phyloP scores from a whole-genome alignment of 768 basidiomycete genomes.

The Russula dissimulans region DNA sequence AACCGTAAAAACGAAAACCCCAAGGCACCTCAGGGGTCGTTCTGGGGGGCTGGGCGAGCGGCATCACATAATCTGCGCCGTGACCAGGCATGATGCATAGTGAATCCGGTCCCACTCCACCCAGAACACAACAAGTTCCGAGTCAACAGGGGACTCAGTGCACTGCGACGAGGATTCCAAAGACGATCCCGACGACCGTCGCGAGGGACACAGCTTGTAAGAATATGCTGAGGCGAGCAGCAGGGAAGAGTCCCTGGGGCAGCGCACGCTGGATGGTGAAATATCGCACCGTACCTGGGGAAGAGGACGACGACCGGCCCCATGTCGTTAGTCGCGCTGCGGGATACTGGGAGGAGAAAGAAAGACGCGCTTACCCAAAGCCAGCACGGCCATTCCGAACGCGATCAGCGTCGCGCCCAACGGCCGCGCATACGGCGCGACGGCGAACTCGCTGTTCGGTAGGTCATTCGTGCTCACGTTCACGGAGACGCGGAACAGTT shows the following conservation, averaged over 20 bases:
- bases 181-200: constrained; percentile 29
- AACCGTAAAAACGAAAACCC: not conserved
- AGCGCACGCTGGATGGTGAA: constrained; percentile 33
- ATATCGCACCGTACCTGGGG: constrained; percentile 30
- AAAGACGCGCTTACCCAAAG: constrained; percentile 23
- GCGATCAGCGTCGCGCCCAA: constrained; percentile 35
- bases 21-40: not conserved
- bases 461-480: constrained; percentile 19
- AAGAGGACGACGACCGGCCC: no score
- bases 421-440: constrained; percentile 31
- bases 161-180: constrained; percentile 29
- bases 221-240: constrained; percentile 29
- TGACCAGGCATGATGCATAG: not conserved
- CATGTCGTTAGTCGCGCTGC: not conserved
- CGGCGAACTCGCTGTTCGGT: not conserved
- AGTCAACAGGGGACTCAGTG: not conserved
- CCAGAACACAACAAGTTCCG: no score
- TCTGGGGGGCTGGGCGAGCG: no score
- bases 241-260: constrained; percentile 33
- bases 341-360: not conserved
- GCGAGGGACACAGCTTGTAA: constrained; percentile 27
- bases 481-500: constrained; percentile 34
- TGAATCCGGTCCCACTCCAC: no score
- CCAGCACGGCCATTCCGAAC: constrained; percentile 30
- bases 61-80: not conserved